Base-by-base conservation (phyloP, 257 asterid species). In the Solanum bulbocastanum region DNA sequence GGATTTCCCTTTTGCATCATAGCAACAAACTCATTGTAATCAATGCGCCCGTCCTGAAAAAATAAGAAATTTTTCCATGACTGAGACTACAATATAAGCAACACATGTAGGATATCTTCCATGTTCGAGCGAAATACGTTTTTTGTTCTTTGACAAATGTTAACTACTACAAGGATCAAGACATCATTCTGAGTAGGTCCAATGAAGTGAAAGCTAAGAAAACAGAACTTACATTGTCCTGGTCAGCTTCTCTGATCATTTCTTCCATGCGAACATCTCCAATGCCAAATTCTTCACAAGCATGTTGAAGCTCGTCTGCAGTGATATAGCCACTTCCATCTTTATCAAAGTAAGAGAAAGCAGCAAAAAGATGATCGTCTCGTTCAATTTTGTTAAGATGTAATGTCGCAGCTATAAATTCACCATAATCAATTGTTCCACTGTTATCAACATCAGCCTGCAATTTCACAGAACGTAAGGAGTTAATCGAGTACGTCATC, bases 361-460 rank as follows among this genome's bases (percentile, higher is more conserved):
- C 90, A 58, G 90, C 86, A 88, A 88, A 88, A n/a, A 88, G 89
- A 88, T 88, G 78, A 84, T 88, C 87, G 88, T 96, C 94, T 86
- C 93, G 93, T 88, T 95, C 98, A 23, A 94, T 91, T 88, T 95
- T 93, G 93, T 96, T 96, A 73, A 96, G 93, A 88, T 96, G 98
- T 87, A 96, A 83, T 35, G 98, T 95, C 60, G 98, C 98, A 46
- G 98, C 98, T 73, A 96, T 89, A 87, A 96, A 96, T 91, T 96
- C 98, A 83, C 94, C 96, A 33, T 96, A 96, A 88, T 96, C 98
- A 66, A 96, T 96, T 52, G 98, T 94, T 86, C 98, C 98, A 15
- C 92, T 95, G 91, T 96, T 96, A 89, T 95, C 98, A 71, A 95
- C 96, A 89, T 96, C 98, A 6, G 98, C 98, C 98, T 96, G 91